Evolutionary conservation across 208 protist species (phyloP).

Genomic region (Wallacemonas sp.): DNA sequence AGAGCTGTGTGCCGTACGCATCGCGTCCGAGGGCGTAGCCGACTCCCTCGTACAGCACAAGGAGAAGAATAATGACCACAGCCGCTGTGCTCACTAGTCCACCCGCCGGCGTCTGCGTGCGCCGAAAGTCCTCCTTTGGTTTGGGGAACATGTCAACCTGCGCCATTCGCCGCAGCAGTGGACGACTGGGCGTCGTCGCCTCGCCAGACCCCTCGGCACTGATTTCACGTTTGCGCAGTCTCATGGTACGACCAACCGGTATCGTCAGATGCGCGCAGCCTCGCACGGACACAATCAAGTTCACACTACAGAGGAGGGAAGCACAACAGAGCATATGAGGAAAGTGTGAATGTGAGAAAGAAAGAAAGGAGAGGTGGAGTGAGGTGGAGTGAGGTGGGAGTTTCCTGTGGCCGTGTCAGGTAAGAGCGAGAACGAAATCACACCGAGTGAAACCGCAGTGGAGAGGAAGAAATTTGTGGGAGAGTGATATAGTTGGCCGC

Average conservation of each 20-base stretch:
- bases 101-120: conserved; percentile 52
- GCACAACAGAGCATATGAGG: no score
- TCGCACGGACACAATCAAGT: no score
- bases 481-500: no score
- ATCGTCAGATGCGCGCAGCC: no score
- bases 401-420: no score
- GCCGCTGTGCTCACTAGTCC: conserved; percentile 51
- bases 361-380: no score
- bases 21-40: conserved; percentile 54
- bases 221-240: neutral
- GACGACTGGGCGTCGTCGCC: neutral
- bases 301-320: no score
- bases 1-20: conserved; percentile 64
- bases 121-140: conserved; percentile 62
- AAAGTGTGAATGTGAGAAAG: no score
- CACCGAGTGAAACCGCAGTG: no score
- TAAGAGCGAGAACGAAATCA: no score
- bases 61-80: conserved; percentile 36
- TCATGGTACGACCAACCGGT: neutral
- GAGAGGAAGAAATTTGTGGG: no score
- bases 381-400: no score
- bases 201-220: neutral
- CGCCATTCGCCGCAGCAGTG: conserved; percentile 37
- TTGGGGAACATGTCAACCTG: conserved; percentile 66
- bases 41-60: conserved; percentile 57